Base-by-base conservation (phyloP, 371 early-diverging fungal genomes). In the Choanephora cucurbitarum region DNA sequence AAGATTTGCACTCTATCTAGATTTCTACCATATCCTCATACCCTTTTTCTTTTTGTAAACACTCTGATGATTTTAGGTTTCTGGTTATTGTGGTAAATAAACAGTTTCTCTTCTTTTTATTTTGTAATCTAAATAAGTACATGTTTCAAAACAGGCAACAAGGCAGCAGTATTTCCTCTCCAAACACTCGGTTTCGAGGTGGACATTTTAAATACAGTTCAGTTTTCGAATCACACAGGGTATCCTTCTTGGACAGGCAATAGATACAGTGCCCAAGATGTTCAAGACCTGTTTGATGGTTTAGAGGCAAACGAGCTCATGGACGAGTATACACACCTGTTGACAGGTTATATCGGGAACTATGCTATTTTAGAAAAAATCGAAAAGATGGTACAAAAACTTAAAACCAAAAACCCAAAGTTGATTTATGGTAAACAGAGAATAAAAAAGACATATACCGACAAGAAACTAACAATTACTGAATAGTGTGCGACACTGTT, bases 151-250 rank as follows among this genome's bases (percentile, higher is more conserved):
- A 46, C 59, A 83, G 74, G 76, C 22, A 92, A 94, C 76, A 92
- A 91, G 65, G 88, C 94, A 3, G 94, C 95, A 0, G 89, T 91
- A 1, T 94, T 95, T 63, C 95, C 97, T 0, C 80, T 97, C 19
- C 95, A 95, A 69, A 73, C 89, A 3, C 80, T 94, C 0, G 95
- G 95, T 14, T 92, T 86, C 70, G 92, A 97, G 55, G 96, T 97
- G 15, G 95, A 95, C 68, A 85, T 89, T 4, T 67, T 97, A 52
- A 94, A 96, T 80, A 91, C 95, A 0, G 96, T 97, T 40, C 93
- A 91, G 60, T 91, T 96, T 59, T 91, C 91, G 41, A 97, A 96
- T 70, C 96, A 96, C 73, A 92, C 93, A 42, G 86, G 91, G 3
- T 95, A 93, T 71, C 89, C 90, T 37, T 77, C 70, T 3, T 86